A percentile compares a stretch with the other conserved stretches of the same genome.
Conservation (phyloP, 768 basidiomycete species). For the Boletales sp. region DNA sequence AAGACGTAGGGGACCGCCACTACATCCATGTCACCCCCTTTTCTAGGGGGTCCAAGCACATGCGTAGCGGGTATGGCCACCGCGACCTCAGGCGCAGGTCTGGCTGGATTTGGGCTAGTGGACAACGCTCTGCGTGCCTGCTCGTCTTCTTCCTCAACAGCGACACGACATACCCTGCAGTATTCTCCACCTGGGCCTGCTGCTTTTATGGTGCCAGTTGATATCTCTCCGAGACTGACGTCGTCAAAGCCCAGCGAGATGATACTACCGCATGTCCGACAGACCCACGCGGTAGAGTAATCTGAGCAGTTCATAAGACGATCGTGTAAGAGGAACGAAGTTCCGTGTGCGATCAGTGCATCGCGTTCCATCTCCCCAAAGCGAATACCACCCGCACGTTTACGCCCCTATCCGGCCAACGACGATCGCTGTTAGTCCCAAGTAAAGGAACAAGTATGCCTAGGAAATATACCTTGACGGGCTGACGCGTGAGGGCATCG, state of each 20-base stretch:
- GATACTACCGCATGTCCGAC: slow-evolving; percentile 91
- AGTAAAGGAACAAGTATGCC: background rate
- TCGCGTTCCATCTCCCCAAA: slow-evolving; percentile 99
- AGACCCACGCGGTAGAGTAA: slow-evolving; percentile 99
- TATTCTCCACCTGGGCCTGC: slow-evolving; percentile 87
- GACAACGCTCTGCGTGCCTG: slow-evolving; percentile 55
- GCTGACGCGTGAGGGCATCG: slow-evolving; percentile 92
- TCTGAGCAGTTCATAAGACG: slow-evolving; percentile 99
- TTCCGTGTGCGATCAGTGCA: slow-evolving; percentile 97
- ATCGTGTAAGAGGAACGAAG: slow-evolving; percentile 97
- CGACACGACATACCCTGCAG: slow-evolving; percentile 87
- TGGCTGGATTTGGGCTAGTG: slow-evolving; percentile 49
- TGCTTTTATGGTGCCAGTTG: slow-evolving; percentile 49
- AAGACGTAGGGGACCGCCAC: slow-evolving; percentile 96
- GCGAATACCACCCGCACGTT: slow-evolving; percentile 97
- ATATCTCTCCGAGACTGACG: slow-evolving; percentile 63
- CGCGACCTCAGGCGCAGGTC: slow-evolving; percentile 48
- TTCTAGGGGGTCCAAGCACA: slow-evolving; percentile 52
- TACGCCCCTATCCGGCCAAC: slow-evolving; percentile 67
- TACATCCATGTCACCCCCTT: slow-evolving; percentile 87
- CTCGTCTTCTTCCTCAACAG: slow-evolving; percentile 61
- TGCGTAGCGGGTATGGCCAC: slow-evolving; percentile 69
- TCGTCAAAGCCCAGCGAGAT: slow-evolving; percentile 97
- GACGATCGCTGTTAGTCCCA: slow-evolving; percentile 3
- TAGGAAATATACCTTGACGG: slow-evolving; percentile 73